Evolutionary conservation across 1,284 basidiomycete genomes (phyloP).

Genomic region (Ustilago bromivora): DNA sequence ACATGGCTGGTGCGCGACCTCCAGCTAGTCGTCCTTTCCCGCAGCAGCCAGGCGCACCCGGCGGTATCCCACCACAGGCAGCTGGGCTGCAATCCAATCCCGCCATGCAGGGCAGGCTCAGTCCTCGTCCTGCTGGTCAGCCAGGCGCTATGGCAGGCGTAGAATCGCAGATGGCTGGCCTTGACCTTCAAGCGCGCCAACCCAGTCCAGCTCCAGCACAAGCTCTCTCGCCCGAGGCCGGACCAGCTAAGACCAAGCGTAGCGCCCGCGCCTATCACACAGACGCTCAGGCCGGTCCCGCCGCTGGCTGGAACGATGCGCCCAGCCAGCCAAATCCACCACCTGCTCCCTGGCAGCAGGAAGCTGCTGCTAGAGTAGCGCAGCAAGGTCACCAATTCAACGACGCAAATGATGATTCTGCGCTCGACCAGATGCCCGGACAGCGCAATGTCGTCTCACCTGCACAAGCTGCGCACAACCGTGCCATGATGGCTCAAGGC

Average conservation of each 20-base stretch:
- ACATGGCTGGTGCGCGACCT: constrained; percentile 29
- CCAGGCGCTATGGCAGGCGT: constrained; percentile 20
- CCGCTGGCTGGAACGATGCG: constrained; percentile 63
- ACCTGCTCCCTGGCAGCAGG: constrained; percentile 64
- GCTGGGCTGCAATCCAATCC: constrained; percentile 21
- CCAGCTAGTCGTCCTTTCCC: constrained; percentile 33
- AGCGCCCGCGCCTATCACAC: constrained; percentile 69
- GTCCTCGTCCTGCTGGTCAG: constrained; percentile 40
- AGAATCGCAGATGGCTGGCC: constrained; percentile 49
- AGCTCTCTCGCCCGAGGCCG: constrained; percentile 24
- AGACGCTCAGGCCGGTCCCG: constrained; percentile 46
- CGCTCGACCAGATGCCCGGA: constrained; percentile 67
- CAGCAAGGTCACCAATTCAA: constrained; percentile 45
- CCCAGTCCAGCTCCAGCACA: constrained; percentile 25
- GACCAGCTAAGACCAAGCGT: constrained; percentile 62
- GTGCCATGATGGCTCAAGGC: constrained; percentile 48
- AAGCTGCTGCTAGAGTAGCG: constrained; percentile 60
- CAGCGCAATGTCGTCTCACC: constrained; percentile 63
- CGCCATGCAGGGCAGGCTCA: constrained; percentile 35
- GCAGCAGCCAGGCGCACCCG: constrained; percentile 22
- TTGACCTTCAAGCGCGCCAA: constrained; percentile 46
- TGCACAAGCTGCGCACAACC: constrained; percentile 63
- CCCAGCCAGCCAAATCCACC: constrained; percentile 56
- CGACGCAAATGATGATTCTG: constrained; percentile 46
- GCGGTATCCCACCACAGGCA: constrained; percentile 10